These are phyloP conservation scores for Daldinia sp. DNA, from an alignment of 2,329 filamentous ascomycete genomes.

Conservation along the genomic window DNA sequence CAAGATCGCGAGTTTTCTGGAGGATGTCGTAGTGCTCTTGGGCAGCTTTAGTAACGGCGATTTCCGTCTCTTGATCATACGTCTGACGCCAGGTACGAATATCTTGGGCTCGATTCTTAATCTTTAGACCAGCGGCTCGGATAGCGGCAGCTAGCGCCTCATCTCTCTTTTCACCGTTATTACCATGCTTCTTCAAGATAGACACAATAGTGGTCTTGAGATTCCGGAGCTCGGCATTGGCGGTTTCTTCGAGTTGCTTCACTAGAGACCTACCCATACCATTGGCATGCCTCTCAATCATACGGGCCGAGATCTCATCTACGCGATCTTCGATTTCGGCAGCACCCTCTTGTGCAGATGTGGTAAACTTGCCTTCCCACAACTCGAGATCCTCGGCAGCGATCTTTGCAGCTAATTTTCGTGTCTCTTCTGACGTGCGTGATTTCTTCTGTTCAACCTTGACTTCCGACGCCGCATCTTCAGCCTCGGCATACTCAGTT, in stretches of 20 bases:
- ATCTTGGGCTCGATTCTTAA: constrained; percentile 80
- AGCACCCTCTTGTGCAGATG: constrained; percentile 83
- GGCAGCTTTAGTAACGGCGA: constrained; percentile 75
- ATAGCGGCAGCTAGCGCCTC: constrained; percentile 60
- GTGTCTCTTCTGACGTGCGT: constrained; percentile 60
- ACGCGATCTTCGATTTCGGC: constrained; percentile 75
- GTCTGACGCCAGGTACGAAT: constrained; percentile 79
- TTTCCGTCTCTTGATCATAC: constrained; percentile 74
- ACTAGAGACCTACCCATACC: constrained; percentile 72
- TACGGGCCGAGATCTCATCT: constrained; percentile 63
- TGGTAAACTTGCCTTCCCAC: constrained; percentile 90
- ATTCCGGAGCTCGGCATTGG: constrained; percentile 67
- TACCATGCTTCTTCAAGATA: constrained; percentile 66
- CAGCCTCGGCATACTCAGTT: constrained; percentile 35
- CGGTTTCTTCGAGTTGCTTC: constrained; percentile 71
- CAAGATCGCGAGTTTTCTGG: constrained; percentile 81
- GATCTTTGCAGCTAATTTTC: constrained; percentile 67
- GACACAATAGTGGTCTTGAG: constrained; percentile 74
- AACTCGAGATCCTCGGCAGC: constrained; percentile 80
- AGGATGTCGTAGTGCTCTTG: constrained; percentile 83
- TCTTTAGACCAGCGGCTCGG: constrained; percentile 72
- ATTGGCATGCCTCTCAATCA: constrained; percentile 70
- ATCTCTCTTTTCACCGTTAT: constrained; percentile 52
- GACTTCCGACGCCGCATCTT: constrained; percentile 36
- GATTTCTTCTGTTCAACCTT: constrained; percentile 43